Percentiles rank a stretch among this genome's conserved stretches.
Evolutionary conservation across 2,329 filamentous ascomycete species (phyloP).

Genomic region (Tolypocladium nubicola): DNA sequence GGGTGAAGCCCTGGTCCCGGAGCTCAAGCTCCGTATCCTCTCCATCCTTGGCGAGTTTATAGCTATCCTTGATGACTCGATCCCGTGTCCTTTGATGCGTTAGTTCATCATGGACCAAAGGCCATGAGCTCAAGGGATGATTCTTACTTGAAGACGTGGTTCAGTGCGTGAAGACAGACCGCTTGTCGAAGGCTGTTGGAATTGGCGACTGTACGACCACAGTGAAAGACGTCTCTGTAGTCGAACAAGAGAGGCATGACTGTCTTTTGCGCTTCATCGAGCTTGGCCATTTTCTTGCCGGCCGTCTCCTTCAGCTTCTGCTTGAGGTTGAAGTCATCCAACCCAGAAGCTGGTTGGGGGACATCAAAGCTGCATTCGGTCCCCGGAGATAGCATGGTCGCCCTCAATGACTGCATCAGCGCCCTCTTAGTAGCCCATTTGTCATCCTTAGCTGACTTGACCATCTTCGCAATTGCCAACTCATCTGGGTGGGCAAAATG

Average conservation of each 20-base stretch:
- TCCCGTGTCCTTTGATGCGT: slow-evolving; percentile 58
- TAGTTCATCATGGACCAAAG: neutral
- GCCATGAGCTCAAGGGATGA: neutral
- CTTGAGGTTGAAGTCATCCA: slow-evolving; percentile 53
- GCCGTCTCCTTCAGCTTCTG: slow-evolving; percentile 51
- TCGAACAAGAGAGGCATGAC: slow-evolving; percentile 66
- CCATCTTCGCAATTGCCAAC: slow-evolving; percentile 40
- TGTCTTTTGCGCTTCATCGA: slow-evolving; percentile 52
- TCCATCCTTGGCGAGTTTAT: slow-evolving; percentile 59
- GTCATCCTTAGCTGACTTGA: slow-evolving; percentile 37
- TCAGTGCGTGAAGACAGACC: slow-evolving; percentile 73
- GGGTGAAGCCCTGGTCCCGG: slow-evolving; percentile 88
- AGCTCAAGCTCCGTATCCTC: slow-evolving; percentile 58
- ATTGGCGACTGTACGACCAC: slow-evolving; percentile 59
- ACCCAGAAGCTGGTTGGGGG: slow-evolving; percentile 22
- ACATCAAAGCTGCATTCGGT: slow-evolving; percentile 21
- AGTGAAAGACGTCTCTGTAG: slow-evolving; percentile 73
- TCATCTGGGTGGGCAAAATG: slow-evolving; percentile 68
- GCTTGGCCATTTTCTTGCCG: slow-evolving; percentile 39
- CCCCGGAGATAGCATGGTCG: slow-evolving; percentile 35
- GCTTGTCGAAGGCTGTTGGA: slow-evolving; percentile 59
- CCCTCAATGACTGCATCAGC: slow-evolving; percentile 34
- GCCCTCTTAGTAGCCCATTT: slow-evolving; percentile 41
- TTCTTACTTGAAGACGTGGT: slow-evolving; percentile 76
- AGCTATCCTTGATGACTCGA: slow-evolving; percentile 84